Conservation (phyloP, 257 asterid species). For the Penstemon davidsonii region DNA sequence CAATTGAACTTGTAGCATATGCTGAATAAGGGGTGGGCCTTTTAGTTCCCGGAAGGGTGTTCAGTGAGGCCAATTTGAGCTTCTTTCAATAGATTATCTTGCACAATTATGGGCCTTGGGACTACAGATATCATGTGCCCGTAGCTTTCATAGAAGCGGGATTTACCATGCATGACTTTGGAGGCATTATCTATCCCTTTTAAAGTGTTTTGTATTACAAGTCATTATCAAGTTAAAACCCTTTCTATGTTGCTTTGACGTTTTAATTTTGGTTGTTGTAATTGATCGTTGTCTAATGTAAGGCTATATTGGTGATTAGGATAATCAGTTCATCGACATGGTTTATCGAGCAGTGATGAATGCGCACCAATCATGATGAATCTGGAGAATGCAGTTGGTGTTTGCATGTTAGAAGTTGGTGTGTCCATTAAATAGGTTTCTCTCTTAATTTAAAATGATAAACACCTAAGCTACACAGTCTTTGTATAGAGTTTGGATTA, state of each 20-base stretch:
- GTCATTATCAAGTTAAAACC: neutral
- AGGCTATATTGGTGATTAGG: conserved; percentile 42
- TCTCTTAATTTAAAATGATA: conserved; percentile 9
- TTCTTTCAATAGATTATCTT: too few species aligned
- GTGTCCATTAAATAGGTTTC: conserved; percentile 30
- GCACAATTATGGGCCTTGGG: too few species aligned
- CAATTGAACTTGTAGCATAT: too few species aligned
- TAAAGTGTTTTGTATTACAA: too few species aligned
- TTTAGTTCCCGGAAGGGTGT: too few species aligned
- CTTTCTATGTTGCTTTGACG: neutral
- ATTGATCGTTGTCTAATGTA: neutral
- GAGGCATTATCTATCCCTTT: too few species aligned
- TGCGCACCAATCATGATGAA: conserved; percentile 60
- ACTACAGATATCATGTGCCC: too few species aligned
- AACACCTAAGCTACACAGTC: conserved; percentile 18
- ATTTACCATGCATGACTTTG: too few species aligned
- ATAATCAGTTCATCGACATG: conserved; percentile 83
- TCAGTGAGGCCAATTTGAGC: too few species aligned
- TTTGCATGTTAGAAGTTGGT: conserved; percentile 27
- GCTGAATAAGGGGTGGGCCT: too few species aligned
- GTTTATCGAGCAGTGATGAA: conserved; percentile 71
- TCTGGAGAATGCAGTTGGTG: conserved; percentile 11
- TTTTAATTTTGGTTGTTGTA: neutral
- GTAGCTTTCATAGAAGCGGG: too few species aligned
- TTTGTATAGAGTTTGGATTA: conserved; percentile 39